phyloP scores from a whole-genome alignment of 768 basidiomycete genomes.

The Hygrophorus russula region DNA sequence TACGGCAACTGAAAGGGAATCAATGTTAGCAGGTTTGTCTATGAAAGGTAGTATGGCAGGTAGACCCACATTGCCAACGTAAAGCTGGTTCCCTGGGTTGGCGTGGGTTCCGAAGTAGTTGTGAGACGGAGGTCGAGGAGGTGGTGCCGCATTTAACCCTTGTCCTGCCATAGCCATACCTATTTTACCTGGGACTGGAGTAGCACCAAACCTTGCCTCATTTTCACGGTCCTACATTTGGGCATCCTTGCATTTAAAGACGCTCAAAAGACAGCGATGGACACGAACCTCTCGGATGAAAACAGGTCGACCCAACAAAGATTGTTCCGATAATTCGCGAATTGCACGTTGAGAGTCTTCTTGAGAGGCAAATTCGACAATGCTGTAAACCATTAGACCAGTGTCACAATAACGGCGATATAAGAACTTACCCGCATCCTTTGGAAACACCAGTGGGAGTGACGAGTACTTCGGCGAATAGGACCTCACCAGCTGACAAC shows the following conservation, averaged over 20 bases:
- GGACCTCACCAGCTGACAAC: slow-evolving; percentile 96
- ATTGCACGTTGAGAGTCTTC: slow-evolving; percentile 89
- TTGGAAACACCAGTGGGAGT: slow-evolving; percentile 96
- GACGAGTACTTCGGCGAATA: slow-evolving; percentile 98
- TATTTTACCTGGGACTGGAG: slow-evolving; percentile 92
- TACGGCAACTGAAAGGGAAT: slow-evolving; percentile 60
- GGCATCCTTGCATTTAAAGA: not conserved
- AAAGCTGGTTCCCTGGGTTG: slow-evolving; percentile 86
- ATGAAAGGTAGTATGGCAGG: not conserved
- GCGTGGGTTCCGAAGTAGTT: slow-evolving; percentile 50
- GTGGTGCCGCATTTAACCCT: slow-evolving; percentile 66
- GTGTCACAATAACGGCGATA: slow-evolving; percentile 7
- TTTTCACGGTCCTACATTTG: slow-evolving; percentile 81
- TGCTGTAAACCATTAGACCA: slow-evolving; percentile 36
- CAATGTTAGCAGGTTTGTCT: not conserved
- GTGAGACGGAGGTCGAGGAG: slow-evolving; percentile 74
- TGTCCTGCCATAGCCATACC: slow-evolving; percentile 96
- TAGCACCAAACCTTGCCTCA: slow-evolving; percentile 90
- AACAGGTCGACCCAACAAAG: slow-evolving; percentile 86
- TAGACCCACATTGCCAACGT: slow-evolving; percentile 74
- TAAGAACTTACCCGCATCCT: slow-evolving; percentile 85
- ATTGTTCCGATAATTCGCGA: slow-evolving; percentile 79
- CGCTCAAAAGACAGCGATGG: not conserved
- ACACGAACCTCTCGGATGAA: slow-evolving; percentile 85
- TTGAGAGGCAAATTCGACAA: slow-evolving; percentile 86